Evolutionary conservation across 106 monocot genomes (phyloP), one percentile per base, ranked within the genome.

Genomic region (Amphibolis antarctica): DNA sequence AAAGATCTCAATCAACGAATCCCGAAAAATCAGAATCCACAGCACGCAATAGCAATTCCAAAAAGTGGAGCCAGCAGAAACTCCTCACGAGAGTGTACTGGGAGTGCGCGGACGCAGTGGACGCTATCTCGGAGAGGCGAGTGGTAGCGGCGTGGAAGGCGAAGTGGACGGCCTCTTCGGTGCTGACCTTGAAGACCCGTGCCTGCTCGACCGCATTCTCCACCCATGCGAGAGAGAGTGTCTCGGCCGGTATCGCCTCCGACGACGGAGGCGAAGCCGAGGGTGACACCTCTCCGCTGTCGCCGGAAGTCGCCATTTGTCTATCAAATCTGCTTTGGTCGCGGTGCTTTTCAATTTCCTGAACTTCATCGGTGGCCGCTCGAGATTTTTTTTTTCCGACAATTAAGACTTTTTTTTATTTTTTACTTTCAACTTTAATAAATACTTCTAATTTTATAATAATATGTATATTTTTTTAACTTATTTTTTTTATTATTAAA

Each of bases 21-120:
- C 4, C 49, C 14, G 49, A 42, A 60, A 20, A 60, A 5, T 21
- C 28, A 17, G 43, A 60, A 60, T n/a, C 60, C 31, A 11, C 43
- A 60, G 10, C 0, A 18, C 31, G 31, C 28, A 36, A 56, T 14
- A 13, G 20, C 23, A 50, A 14, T 12, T 23, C 3, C 17, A 42
- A 60, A 28, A 60, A n/a, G 29, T 29, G 42, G 23, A 58, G 26
- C 14, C 18, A 29, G 15, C 58, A 17, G 10, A 36, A 28, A 42
- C 17, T 18, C 29, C 43, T 23, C 48, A 78, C 83, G 36, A 74
- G 46, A 51, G 83, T 64, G 66, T 80, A 77, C 13, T 70, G 63
- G 44, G 80, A 20, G 18, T 61, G 65, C 1, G 59, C 76, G 1
- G 71, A 61, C 55, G 81, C 65, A 0, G 71, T 71, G 49, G 75